Evolutionary conservation across 2,329 filamentous ascomycete genomes (phyloP).

Genomic region (Ceratocystis eucalypticola): DNA sequence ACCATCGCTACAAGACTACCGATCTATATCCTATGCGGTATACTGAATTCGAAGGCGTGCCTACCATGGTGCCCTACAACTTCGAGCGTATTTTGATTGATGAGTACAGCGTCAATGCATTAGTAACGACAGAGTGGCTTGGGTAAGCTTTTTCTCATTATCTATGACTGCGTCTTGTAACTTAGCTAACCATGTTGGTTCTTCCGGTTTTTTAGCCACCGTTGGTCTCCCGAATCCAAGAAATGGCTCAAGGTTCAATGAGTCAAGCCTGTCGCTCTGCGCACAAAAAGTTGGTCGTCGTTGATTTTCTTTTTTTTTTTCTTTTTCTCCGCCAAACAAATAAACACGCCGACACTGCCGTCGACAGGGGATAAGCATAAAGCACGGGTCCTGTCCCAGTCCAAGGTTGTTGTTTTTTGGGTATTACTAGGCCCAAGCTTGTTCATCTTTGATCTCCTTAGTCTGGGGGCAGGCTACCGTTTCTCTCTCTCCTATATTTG

Average conservation of each 20-base stretch:
- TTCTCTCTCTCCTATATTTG: not conserved
- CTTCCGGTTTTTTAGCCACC: conserved; percentile 34
- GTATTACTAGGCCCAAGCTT: not conserved
- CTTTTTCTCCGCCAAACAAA: not conserved
- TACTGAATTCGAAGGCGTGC: conserved; percentile 60
- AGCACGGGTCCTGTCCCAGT: not conserved
- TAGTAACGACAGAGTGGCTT: conserved; percentile 47
- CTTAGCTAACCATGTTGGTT: conserved; percentile 8
- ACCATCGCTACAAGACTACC: conserved; percentile 54
- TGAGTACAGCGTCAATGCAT: conserved; percentile 50
- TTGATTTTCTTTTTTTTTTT: not conserved
- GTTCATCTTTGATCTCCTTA: too few species aligned
- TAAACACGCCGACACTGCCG: not conserved
- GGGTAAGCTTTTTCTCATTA: conserved; percentile 35
- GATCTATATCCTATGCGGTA: conserved; percentile 66
- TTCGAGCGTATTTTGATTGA: conserved; percentile 52
- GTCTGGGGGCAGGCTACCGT: not conserved
- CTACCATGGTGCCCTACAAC: conserved; percentile 54
- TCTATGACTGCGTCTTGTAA: not conserved
- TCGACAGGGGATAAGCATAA: not conserved
- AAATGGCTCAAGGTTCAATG: conserved; percentile 41
- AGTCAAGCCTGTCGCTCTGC: not conserved
- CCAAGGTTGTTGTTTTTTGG: not conserved
- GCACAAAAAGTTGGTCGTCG: not conserved
- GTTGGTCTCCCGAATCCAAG: conserved; percentile 43